Evolutionary conservation across 2,329 filamentous ascomycete species (phyloP).

Genomic region (Nannizzia gypsea): DNA sequence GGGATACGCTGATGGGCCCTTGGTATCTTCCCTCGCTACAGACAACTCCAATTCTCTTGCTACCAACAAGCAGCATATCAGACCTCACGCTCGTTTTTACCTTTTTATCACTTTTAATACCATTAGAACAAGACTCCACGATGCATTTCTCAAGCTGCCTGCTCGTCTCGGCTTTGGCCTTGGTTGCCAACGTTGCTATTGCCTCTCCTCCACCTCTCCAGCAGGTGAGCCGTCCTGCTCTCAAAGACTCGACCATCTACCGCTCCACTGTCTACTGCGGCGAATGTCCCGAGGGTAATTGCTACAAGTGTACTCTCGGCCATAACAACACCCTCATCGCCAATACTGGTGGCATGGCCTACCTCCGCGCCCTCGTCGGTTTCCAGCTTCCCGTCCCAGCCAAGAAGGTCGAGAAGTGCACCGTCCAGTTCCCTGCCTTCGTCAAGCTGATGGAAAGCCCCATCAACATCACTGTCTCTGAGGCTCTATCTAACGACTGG

Average conservation of each 20-base stretch:
- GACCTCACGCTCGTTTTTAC: not conserved
- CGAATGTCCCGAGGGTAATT: conserved; percentile 4
- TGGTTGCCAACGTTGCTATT: not conserved
- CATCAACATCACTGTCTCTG: conserved; percentile 3
- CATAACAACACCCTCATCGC: not conserved
- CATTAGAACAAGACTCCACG: not conserved
- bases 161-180: not conserved
- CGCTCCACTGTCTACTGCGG: conserved; percentile 3
- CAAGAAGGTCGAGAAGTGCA: conserved; percentile 2
- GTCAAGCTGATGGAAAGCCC: not conserved
- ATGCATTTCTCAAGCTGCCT: conserved; percentile 5
- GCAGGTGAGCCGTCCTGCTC: not conserved
- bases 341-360: not conserved
- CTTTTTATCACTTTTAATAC: not conserved
- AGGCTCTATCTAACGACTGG: conserved; percentile 1
- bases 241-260: conserved; percentile 4
- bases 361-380: not conserved
- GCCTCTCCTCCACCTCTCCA: not conserved
- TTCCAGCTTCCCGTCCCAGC: conserved; percentile 4
- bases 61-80: not conserved
- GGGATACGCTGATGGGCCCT: not conserved
- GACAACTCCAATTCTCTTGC: not conserved
- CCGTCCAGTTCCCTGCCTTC: conserved; percentile 7
- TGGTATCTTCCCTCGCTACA: not conserved
- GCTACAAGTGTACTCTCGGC: conserved; percentile 6